Evolutionary conservation across 805 yeast species (phyloP).

Genomic region (Nakazawaea sp.): DNA sequence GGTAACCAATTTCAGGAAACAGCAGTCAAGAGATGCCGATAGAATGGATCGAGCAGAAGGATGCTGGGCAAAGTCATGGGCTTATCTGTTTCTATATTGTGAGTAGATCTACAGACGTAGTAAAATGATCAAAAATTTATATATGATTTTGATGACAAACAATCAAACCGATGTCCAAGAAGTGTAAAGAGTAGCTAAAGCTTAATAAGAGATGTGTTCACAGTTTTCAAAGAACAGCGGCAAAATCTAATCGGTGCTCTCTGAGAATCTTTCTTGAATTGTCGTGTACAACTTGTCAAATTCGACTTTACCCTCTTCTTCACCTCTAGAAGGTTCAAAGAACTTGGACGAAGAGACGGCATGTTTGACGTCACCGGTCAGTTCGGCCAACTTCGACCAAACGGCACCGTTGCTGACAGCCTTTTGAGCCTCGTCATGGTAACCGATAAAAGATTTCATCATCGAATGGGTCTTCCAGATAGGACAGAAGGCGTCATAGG

Average conservation of each 20-base stretch:
- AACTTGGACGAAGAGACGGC: slow-evolving; percentile 92
- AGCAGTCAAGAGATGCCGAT: too few relatives aligned
- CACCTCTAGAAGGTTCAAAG: slow-evolving; percentile 91
- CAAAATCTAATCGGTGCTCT: slow-evolving; percentile 76
- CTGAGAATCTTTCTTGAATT: slow-evolving; percentile 89
- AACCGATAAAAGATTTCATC: slow-evolving; percentile 92
- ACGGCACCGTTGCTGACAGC: slow-evolving; percentile 89
- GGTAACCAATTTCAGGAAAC: too few relatives aligned
- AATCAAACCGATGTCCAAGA: too few relatives aligned
- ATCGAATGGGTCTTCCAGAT: slow-evolving; percentile 97
- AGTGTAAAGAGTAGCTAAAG: too few relatives aligned
- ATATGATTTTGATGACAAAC: too few relatives aligned
- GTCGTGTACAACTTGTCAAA: slow-evolving; percentile 68
- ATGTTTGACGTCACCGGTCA: slow-evolving; percentile 88
- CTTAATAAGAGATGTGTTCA: too few relatives aligned
- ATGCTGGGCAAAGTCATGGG: too few relatives aligned
- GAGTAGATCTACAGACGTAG: too few relatives aligned
- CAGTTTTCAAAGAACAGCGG: too few relatives aligned
- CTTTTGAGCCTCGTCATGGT: slow-evolving; percentile 96
- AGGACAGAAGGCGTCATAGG: slow-evolving; percentile 98
- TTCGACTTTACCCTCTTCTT: slow-evolving; percentile 66
- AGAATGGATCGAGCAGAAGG: too few relatives aligned
- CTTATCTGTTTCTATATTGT: too few relatives aligned
- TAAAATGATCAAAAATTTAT: too few relatives aligned
- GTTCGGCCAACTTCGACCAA: slow-evolving; percentile 89